These are phyloP conservation scores for Mortierella sp. DNA, from an alignment of 371 early-diverging fungal species.

Conservation along the genomic window DNA sequence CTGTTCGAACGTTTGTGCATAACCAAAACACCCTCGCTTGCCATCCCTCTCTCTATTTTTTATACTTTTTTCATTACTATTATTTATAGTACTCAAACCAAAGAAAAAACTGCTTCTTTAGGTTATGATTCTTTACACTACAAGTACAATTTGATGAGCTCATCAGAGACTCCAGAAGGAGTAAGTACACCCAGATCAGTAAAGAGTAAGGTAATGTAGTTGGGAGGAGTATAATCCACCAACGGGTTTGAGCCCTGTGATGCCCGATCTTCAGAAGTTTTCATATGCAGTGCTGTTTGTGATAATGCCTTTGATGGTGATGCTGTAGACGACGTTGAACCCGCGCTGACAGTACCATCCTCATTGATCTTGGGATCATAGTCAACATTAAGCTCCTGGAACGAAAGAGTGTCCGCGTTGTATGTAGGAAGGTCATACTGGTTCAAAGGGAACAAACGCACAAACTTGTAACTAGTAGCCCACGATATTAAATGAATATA, in stretches of 20 bases:
- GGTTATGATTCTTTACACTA: conserved; percentile 48
- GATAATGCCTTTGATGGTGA: conserved; percentile 35
- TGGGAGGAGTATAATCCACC: conserved; percentile 97
- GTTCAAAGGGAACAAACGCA: conserved; percentile 89
- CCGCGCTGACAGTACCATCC: conserved; percentile 1
- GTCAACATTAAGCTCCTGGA: conserved; percentile 61
- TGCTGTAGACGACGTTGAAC: conserved; percentile 15
- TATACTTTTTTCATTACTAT: not conserved
- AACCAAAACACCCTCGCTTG: not conserved
- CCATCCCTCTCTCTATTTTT: not conserved
- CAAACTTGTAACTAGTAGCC: conserved; percentile 90
- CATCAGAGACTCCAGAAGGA: conserved; percentile 93
- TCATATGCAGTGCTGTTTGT: conserved; percentile 51
- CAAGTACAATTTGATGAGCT: conserved; percentile 88
- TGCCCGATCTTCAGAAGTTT: conserved; percentile 47
- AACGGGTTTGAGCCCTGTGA: conserved; percentile 74
- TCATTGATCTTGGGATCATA: conserved; percentile 33
- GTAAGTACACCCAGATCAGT: conserved; percentile 96
- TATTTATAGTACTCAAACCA: not conserved
- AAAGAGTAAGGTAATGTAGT: conserved; percentile 89
- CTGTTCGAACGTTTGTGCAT: conserved; percentile 4
- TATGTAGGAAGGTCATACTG: conserved; percentile 87
- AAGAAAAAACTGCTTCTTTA: not conserved
- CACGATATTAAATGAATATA: not conserved
- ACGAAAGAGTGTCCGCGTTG: conserved; percentile 74